Evolutionary conservation across 306 rosid species (phyloP).

Genomic region (Ormosia semicastrata): DNA sequence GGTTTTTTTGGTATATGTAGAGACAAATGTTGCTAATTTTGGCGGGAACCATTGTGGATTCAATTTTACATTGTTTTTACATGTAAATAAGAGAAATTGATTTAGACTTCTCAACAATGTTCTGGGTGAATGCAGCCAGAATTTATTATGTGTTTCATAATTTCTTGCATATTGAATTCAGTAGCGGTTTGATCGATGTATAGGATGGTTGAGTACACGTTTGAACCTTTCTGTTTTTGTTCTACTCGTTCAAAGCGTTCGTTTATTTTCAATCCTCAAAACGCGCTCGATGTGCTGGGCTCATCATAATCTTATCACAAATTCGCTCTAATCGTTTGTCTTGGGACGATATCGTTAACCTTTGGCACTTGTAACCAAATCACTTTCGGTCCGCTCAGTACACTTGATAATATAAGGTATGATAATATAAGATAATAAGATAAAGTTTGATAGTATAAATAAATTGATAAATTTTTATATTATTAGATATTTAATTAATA

Average conservation of each 20-base stretch:
- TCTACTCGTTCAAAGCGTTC: not conserved
- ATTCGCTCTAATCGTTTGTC: not conserved
- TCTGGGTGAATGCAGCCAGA: not conserved
- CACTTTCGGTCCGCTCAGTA: too few relatives aligned
- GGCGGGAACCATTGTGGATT: not conserved
- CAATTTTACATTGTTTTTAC: not conserved
- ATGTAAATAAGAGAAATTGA: conserved; percentile 18
- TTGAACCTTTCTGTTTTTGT: not conserved
- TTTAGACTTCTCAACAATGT: not conserved
- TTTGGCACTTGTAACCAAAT: too few relatives aligned
- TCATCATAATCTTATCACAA: not conserved
- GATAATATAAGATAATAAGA: too few relatives aligned
- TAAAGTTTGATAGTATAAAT: too few relatives aligned
- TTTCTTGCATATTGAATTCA: not conserved
- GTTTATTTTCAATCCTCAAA: not conserved
- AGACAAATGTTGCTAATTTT: conserved; percentile 18
- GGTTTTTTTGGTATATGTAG: conserved; percentile 3
- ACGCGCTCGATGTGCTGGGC: not conserved
- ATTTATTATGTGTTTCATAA: not conserved
- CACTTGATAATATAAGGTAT: too few relatives aligned
- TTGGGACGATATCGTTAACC: not conserved
- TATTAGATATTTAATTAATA: too few relatives aligned
- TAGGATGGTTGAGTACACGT: not conserved
- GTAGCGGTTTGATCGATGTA: not conserved
- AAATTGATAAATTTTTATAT: too few relatives aligned